Evolutionary conservation across 2,329 filamentous ascomycete genomes (phyloP).

Genomic region (Furcasterigmium furcatum): DNA sequence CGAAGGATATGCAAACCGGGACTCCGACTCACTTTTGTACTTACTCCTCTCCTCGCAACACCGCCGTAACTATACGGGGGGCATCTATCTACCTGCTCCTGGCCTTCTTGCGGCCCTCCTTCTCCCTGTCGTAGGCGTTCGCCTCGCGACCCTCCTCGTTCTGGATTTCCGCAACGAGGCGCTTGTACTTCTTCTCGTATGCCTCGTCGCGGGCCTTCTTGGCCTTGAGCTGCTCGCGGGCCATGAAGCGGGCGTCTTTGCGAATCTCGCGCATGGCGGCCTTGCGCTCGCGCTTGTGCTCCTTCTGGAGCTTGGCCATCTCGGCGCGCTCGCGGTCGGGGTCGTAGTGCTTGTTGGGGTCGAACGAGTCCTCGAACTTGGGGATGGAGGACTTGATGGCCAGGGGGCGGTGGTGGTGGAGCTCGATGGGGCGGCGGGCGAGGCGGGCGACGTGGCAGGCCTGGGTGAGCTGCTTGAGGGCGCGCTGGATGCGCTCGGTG

Average conservation of each 20-base stretch:
- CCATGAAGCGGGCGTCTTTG: constrained; percentile 93
- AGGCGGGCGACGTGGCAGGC: constrained; percentile 61
- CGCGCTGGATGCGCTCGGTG: constrained; percentile 34
- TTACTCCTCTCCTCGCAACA: too few relatives aligned
- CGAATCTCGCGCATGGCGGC: constrained; percentile 89
- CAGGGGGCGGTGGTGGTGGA: constrained; percentile 85
- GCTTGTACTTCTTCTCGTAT: constrained; percentile 95
- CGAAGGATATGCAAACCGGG: too few relatives aligned
- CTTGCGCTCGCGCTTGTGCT: constrained; percentile 95
- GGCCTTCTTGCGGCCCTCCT: constrained; percentile 66
- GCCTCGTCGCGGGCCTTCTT: constrained; percentile 92
- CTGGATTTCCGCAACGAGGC: constrained; percentile 91
- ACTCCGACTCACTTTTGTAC: too few relatives aligned
- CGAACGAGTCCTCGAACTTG: constrained; percentile 95
- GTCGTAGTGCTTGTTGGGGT: constrained; percentile 96
- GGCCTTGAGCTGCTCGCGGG: constrained; percentile 80
- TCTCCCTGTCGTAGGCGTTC: constrained; percentile 89
- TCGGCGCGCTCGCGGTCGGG: constrained; percentile 88
- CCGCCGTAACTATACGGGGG: too few relatives aligned
- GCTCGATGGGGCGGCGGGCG: constrained; percentile 72
- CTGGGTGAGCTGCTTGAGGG: constrained; percentile 42
- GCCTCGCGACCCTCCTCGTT: constrained; percentile 83
- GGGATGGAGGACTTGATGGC: constrained; percentile 86
- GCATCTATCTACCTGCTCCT: constrained; percentile 34
- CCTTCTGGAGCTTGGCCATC: constrained; percentile 76